phyloP scores from a whole-genome alignment of 192 early-diverging fungal species.

The Podila epicladia region DNA sequence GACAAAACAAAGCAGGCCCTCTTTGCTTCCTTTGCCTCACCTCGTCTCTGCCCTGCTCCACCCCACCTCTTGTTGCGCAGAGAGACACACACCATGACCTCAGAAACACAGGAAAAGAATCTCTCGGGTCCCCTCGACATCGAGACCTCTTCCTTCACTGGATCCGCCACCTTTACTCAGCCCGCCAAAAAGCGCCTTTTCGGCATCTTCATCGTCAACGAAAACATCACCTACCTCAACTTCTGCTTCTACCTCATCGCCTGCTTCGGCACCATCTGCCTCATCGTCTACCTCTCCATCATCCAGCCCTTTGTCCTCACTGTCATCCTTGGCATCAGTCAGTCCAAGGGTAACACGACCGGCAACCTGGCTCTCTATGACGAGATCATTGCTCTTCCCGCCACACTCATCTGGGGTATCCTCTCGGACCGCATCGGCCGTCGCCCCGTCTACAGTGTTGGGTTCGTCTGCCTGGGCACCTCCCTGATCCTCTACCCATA shows the following conservation, averaged over 20 bases:
- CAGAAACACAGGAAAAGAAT: no score
- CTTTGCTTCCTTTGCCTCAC: no score
- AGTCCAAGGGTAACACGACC: constrained; percentile 5
- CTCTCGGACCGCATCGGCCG: constrained; percentile 68
- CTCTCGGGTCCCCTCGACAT: no score
- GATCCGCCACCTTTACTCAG: background rate
- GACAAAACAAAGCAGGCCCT: no score
- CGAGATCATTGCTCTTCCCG: constrained; percentile 66
- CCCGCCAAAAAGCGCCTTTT: constrained; percentile 35
- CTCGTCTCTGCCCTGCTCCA: no score
- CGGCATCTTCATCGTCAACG: constrained; percentile 37
- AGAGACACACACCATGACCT: no score
- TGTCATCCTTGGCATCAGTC: constrained; percentile 22
- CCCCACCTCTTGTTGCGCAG: background rate
- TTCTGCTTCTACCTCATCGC: constrained; percentile 42
- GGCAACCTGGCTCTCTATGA: constrained; percentile 73
- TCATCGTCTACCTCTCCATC: constrained; percentile 53
- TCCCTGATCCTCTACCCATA: constrained; percentile 60
- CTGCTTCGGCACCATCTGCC: constrained; percentile 29
- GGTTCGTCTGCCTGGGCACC: constrained; percentile 63
- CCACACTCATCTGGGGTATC: constrained; percentile 68
- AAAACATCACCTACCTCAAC: constrained; percentile 20
- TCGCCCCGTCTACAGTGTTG: constrained; percentile 60
- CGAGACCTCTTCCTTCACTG: background rate
- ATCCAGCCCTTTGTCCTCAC: constrained; percentile 55